Evolutionary conservation across 2,329 filamentous ascomycete genomes (phyloP).

Genomic region (Talaromyces rugulosus): DNA sequence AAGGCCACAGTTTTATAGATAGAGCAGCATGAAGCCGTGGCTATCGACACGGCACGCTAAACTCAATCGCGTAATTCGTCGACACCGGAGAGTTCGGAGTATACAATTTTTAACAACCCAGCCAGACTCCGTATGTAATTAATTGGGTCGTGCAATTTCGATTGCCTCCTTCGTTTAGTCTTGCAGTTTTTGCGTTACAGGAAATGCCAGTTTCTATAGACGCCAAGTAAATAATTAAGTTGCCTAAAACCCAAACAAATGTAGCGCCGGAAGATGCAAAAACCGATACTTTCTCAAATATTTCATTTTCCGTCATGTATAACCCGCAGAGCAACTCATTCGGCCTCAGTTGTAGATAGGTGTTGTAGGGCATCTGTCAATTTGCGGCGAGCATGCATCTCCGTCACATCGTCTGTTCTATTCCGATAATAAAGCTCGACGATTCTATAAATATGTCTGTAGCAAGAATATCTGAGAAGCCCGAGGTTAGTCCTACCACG

Average conservation of each 20-base stretch:
- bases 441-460: slow-evolving; percentile 32
- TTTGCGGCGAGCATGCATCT: slow-evolving; percentile 33
- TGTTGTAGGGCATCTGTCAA: slow-evolving; percentile 28
- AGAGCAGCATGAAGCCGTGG: too few relatives aligned
- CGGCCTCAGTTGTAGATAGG: slow-evolving; percentile 21
- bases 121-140: neutral
- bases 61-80: too few relatives aligned
- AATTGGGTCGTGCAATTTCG: neutral
- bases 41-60: too few relatives aligned
- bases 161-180: neutral
- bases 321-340: neutral
- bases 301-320: neutral
- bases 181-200: neutral
- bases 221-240: neutral
- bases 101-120: neutral
- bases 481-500: neutral
- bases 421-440: slow-evolving; percentile 38
- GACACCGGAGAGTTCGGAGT: too few relatives aligned
- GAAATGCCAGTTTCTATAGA: neutral
- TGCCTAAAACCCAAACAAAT: neutral
- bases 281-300: neutral
- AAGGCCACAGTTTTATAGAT: too few relatives aligned
- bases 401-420: slow-evolving; percentile 26
- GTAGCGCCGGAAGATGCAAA: neutral
- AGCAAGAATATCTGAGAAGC: slow-evolving; percentile 34